Conservation (phyloP, 2,329 filamentous ascomycete genomes). For the Apiospora marii region DNA sequence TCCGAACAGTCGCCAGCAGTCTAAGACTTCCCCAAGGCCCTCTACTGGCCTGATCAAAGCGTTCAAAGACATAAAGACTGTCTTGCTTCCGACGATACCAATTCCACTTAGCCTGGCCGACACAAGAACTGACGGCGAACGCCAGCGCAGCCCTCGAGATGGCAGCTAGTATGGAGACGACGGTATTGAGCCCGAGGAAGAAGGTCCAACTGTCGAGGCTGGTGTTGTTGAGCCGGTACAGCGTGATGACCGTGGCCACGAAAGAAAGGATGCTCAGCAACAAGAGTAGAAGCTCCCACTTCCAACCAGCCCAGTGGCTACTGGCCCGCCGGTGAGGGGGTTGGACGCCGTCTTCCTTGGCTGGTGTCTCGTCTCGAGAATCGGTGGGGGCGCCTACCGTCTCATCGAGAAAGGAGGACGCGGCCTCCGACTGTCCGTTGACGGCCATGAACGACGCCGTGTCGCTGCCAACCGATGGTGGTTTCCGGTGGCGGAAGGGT, state of each 20-base stretch:
- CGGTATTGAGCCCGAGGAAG: conserved; percentile 15
- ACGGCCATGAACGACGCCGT: not conserved
- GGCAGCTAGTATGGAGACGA: conserved; percentile 23
- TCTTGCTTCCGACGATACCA: conserved; percentile 22
- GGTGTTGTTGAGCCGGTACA: not conserved
- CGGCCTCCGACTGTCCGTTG: not conserved
- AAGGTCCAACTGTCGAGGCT: not conserved
- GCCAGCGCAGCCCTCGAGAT: conserved; percentile 15
- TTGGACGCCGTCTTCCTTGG: not conserved
- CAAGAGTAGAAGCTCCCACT: not conserved
- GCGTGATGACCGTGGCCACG: not conserved
- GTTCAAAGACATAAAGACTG: conserved; percentile 14
- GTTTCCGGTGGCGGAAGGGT: not conserved
- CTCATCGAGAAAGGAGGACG: not conserved
- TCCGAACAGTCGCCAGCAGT: not conserved
- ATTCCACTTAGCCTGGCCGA: conserved; percentile 25
- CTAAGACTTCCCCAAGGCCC: conserved; percentile 24
- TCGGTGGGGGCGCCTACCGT: not conserved
- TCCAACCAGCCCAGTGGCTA: not conserved
- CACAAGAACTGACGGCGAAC: conserved; percentile 23
- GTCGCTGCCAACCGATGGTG: not conserved
- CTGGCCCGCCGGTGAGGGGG: not conserved
- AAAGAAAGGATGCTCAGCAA: not conserved
- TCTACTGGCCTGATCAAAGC: conserved; percentile 25
- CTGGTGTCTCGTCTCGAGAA: not conserved